Base-by-base conservation (phyloP, 768 basidiomycete species). In the Chlorophyllum brunneum region DNA sequence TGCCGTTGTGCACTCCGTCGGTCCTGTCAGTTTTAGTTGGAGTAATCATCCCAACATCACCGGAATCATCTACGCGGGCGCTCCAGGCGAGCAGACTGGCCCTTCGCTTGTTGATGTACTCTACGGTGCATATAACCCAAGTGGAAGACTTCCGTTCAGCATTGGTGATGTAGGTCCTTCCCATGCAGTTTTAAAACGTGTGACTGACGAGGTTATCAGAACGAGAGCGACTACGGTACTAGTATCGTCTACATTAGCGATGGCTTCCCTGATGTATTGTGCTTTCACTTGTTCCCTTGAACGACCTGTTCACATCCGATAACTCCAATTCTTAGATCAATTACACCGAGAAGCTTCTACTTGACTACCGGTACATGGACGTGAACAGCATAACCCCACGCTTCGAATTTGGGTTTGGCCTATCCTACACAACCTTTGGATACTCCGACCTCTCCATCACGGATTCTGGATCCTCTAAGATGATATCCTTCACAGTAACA, bases 1-100 rank as follows among this genome's bases (percentile, higher is more conserved):
- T 48, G 93, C 92, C 22, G 79, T 95, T 13, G 70, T 88, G 1
- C 85, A 92, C 66, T 82, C 82, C 6, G 86, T 91, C 27, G 92
- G 92, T 3, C 84, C 86, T 0, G 77, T 88, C 2, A 62, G 80
- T n/a, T 79, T 92, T 66, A 62, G 74, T 6, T 93, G 90, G 89
- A 82, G 83, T 23, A 74, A 77, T 10, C 77, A 93, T 55, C 82
- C 88, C 2, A 93, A 93, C 55, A 77, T 84, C 58, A 82, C 82
- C 4, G 82, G 72, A 2, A 79, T 84, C n/a, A 60, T 82, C 10
- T 78, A 73, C 51, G 79, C 79, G 8, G 82, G 83, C 15, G 69
- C 68, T 9, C 66, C 71, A 10, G 92, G 92, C 16, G 84, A 88
- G 61, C 88, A 95, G 68, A 82, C 85, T 0, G 90, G 91, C 0